Base-by-base conservation (phyloP, 768 basidiomycete species). In the Kwoniella mangroviensis region DNA sequence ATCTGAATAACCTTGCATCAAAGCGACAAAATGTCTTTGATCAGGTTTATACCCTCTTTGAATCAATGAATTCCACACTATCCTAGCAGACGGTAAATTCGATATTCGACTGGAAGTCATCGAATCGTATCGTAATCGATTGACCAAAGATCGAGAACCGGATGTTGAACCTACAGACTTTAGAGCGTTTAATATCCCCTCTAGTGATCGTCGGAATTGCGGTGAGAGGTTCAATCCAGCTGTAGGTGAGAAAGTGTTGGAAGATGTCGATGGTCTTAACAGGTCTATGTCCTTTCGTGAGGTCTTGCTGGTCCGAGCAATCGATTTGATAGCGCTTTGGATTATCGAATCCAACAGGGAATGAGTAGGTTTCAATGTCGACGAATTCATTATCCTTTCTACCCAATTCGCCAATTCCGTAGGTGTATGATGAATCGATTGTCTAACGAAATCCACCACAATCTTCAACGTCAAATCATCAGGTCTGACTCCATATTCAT, bases 1-100 rank as follows among this genome's bases (percentile, higher is more conserved):
- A 21, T 68, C 63, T 12, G 74, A 66, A 61, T 79, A 79, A 10
- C 75, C 78, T 40, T 68, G 56, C 62, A 79, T 68, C 11, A 79
- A 51, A 19, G 75, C 74, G 12, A 72, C 49, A 42, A 77, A 62
- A 63, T 79, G 78, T 21, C 53, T 42, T 21, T 63, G 54, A 21
- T 69, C 60, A 15, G 78, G 78, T 26, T 65, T 55, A 60, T 59
- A 77, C 2, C 78, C 78, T 41, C 75, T 59, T 10, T 62, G 59
- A 42, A 79, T 43, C 34, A 79, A 43, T 5, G 65, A n/a, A 28
- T 63, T 70, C 78, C 75, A 79, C 3, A 75, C 72, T 3, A 63
- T 60, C n/a, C 68, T 54, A 19, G 75, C 71, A 17, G 75, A 67
- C 1, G 78, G 75, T 5, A 70, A 15, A 10, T 63, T 65, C 11